Percentiles rank a stretch among this genome's conserved stretches.
phyloP scores from a whole-genome alignment of 2,329 filamentous ascomycete genomes.

The Paraconiothyrium brasiliense region DNA sequence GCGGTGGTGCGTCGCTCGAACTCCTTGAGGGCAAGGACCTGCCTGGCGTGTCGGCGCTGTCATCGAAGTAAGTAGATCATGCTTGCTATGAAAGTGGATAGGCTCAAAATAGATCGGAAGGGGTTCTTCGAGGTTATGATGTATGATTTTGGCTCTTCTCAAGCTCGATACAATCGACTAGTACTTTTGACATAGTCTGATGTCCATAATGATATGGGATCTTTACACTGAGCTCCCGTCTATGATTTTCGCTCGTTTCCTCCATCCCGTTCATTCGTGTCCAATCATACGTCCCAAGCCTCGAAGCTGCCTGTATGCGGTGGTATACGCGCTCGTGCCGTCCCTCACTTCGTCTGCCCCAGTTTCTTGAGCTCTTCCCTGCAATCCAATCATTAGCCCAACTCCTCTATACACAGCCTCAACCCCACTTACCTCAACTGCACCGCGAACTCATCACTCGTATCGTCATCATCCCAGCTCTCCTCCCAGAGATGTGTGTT shows the following conservation, averaged over 20 bases:
- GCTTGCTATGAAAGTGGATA: constrained; percentile 23
- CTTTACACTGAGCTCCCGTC: background rate
- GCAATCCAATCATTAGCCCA: background rate
- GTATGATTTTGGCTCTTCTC: constrained; percentile 39
- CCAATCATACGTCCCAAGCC: background rate
- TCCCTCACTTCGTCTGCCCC: constrained; percentile 67
- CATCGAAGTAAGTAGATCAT: constrained; percentile 67
- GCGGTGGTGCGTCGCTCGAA: constrained; percentile 94
- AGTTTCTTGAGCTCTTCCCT: constrained; percentile 97
- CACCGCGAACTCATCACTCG: constrained; percentile 92
- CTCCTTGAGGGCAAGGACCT: constrained; percentile 97
- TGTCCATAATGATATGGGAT: constrained; percentile 20
- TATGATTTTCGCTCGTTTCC: background rate
- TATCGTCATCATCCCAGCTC: constrained; percentile 99
- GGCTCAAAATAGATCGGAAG: constrained; percentile 44
- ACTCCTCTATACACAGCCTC: background rate
- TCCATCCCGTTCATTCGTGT: background rate
- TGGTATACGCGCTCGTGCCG: constrained; percentile 4
- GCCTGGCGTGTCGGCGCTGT: constrained; percentile 91
- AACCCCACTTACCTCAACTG: constrained; percentile 80
- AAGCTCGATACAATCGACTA: constrained; percentile 29
- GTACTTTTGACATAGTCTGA: constrained; percentile 18
- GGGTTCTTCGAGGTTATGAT: constrained; percentile 46
- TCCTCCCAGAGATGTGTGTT: constrained; percentile 96
- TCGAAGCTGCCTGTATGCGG: background rate